Percentiles rank a stretch among this genome's conserved stretches.
Evolutionary conservation across 306 rosid species (phyloP).

Genomic region (Calophaca sinica): DNA sequence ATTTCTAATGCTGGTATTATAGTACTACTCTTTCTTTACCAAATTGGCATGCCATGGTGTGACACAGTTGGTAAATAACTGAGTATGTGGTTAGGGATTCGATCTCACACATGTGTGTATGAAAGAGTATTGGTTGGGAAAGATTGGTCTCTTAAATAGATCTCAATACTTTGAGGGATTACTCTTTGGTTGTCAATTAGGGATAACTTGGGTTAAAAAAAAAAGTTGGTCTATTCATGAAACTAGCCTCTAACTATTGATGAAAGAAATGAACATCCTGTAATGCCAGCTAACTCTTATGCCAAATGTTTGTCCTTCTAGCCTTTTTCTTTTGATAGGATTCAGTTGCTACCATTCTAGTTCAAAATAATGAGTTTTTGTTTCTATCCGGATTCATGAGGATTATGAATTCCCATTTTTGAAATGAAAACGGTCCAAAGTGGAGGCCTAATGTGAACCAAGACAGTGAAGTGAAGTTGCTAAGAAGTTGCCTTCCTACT

Average conservation of each 20-base stretch:
- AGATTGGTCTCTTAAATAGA: no score
- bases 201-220: no score
- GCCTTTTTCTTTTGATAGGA: neutral
- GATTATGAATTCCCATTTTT: no score
- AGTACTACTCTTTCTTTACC: neutral
- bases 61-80: no score
- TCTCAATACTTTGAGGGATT: no score
- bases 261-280: neutral
- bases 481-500: constrained; percentile 39
- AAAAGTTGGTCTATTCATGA: neutral
- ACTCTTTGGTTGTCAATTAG: neutral
- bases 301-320: neutral
- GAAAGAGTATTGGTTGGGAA: no score
- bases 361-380: no score
- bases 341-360: neutral
- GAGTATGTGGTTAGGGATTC: no score
- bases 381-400: no score
- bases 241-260: neutral
- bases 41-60: neutral
- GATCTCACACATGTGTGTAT: no score
- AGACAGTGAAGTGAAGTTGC: constrained; percentile 42
- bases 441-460: constrained; percentile 1
- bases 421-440: neutral
- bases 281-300: neutral
- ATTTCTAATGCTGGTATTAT: constrained; percentile 21